A percentile compares a stretch with the other conserved stretches of the same genome.
Conservation (phyloP, 257 asterid genomes). For the Ophiorrhiza pumila region DNA sequence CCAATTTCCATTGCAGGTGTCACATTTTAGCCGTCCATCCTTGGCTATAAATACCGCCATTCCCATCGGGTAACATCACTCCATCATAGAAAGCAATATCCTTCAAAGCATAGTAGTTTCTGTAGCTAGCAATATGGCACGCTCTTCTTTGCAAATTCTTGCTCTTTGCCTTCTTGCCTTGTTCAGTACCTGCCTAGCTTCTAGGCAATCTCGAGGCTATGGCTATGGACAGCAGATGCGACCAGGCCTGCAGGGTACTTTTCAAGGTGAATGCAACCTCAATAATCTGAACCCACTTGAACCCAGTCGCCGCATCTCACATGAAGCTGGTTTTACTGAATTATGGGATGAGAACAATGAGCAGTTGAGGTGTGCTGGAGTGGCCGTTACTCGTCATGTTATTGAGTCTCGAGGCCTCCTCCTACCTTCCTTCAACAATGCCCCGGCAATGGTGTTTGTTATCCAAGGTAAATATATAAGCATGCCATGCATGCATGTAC, state of each 20-base stretch:
- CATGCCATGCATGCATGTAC: neutral
- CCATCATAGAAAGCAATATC: neutral
- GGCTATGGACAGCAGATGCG: neutral
- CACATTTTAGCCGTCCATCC: neutral
- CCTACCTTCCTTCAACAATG: constrained; percentile 23
- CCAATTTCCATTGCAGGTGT: neutral
- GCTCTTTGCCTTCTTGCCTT: constrained; percentile 11
- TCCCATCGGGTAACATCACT: neutral
- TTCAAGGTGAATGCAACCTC: constrained; percentile 15
- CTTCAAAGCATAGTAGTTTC: neutral
- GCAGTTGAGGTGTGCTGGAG: constrained; percentile 26
- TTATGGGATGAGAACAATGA: constrained; percentile 20
- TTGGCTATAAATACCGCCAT: constrained; percentile 5
- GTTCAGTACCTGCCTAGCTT: constrained; percentile 6
- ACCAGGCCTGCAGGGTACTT: neutral
- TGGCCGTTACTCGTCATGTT: constrained; percentile 11
- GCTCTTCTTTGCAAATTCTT: neutral
- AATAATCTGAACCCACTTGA: constrained; percentile 18
- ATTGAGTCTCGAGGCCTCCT: constrained; percentile 16
- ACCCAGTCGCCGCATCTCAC: neutral
- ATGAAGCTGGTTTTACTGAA: constrained; percentile 24
- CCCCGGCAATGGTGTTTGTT: constrained; percentile 3
- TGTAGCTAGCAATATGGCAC: neutral
- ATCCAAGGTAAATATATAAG: constrained; percentile 6
- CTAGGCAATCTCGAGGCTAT: neutral